Base-by-base conservation (phyloP, 306 rosid genomes). In the Heteromeles arbutifolia region DNA sequence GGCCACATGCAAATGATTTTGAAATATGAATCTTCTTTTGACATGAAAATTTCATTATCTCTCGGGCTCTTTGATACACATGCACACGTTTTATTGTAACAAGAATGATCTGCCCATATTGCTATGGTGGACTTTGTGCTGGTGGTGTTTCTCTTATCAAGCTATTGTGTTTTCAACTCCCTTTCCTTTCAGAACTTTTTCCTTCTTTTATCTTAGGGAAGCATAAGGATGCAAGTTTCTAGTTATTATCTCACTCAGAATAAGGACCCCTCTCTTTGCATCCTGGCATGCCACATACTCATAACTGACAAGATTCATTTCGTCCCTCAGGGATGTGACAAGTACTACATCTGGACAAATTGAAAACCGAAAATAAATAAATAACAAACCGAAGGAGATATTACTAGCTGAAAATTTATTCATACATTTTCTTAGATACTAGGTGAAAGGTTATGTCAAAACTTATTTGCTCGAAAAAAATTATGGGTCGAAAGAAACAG, bases 261-360 rank as follows among this genome's bases (percentile, higher is more conserved):
- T 88, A 77, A 90, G 91, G 74, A 92, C 96, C 56, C 96, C 97
- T 85, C 81, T 92, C 87, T 88, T 94, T 81, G 84, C 82, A 65
- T 83, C 93, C 80, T 92, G 96, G 90, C 97, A 90, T 26, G 97
- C 97, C 73, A 92, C 97, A 82, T 81, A 92, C 82, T 92, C 97
- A 67, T 90, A 92, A 74, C 96, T 92, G 73, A 92, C 96, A 72
- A 92, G 96, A 87, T 92, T 90, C 97, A 25, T 25, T 25, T 1
- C 26, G 26, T 25, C 26, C 26, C 26, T 25, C 26, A 25, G 26
- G 26, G 26, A 25, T 25, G 26, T 25, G 26, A 25, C 26, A 25
- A 25, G 26, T 25, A 1, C 26, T 25, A 25, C 26, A 25, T 25
- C 26, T 25, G 26, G 26, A 25, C 26, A 25, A 25, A 25, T 25